A percentile compares a stretch with the other conserved stretches of the same genome.
Evolutionary conservation across 257 asterid species (phyloP).

Genomic region (Przewalskia tangutica): DNA sequence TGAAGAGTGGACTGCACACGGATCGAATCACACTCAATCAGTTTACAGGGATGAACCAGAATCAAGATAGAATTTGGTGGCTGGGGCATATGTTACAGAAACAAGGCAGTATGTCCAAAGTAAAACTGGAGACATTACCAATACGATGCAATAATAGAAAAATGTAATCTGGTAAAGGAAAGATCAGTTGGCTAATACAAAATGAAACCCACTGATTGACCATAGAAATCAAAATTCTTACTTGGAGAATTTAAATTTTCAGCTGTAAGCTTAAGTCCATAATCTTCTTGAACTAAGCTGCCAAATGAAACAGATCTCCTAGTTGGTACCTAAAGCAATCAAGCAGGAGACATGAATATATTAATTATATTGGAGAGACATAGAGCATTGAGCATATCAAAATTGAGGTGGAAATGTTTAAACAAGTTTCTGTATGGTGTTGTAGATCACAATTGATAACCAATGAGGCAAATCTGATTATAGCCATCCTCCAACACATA

Average conservation of each 20-base stretch:
- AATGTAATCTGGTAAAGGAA: neutral
- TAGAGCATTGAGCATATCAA: neutral
- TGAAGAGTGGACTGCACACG: too few relatives aligned
- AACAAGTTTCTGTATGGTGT: neutral
- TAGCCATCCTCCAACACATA: neutral
- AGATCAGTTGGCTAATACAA: neutral
- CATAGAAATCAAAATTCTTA: slow-evolving; percentile 23
- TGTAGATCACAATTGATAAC: neutral
- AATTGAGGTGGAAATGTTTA: neutral
- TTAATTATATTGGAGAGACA: neutral
- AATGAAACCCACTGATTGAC: neutral
- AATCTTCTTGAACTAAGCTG: slow-evolving; percentile 17
- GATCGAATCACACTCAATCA: neutral
- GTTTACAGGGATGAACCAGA: neutral
- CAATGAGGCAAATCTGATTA: neutral
- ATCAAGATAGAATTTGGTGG: neutral
- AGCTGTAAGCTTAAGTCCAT: slow-evolving; percentile 20
- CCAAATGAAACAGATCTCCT: slow-evolving; percentile 16
- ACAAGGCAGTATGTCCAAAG: neutral
- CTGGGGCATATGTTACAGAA: neutral
- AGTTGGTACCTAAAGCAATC: slow-evolving; percentile 30
- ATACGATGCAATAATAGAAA: neutral
- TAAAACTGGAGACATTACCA: neutral
- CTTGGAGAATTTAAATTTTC: slow-evolving; percentile 33
- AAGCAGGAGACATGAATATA: neutral